Evolutionary conservation across 2,329 filamentous ascomycete genomes (phyloP).

Genomic region (Penicillium sp.): DNA sequence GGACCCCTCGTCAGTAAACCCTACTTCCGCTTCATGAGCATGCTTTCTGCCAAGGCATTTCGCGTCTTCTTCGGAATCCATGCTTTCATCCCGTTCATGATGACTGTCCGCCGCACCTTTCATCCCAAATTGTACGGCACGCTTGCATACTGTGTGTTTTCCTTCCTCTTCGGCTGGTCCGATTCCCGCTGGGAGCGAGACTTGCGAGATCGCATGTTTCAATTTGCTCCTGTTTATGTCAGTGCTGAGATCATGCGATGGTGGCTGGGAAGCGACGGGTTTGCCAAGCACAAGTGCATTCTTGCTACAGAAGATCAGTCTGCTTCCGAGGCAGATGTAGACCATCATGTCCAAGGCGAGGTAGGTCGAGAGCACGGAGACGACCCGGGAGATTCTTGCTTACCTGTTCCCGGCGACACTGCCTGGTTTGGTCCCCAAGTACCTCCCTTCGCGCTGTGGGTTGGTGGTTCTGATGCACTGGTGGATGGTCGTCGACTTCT

Average conservation of each 20-base stretch:
- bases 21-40: constrained; percentile 89
- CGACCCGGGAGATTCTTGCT: constrained; percentile 22
- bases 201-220: constrained; percentile 80
- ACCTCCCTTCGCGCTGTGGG: constrained; percentile 87
- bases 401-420: constrained; percentile 43
- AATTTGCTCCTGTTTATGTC: constrained; percentile 89
- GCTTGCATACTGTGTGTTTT: constrained; percentile 86
- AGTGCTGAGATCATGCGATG: constrained; percentile 89
- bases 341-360: constrained; percentile 27
- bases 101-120: constrained; percentile 73
- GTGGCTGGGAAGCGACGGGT: constrained; percentile 91
- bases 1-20: constrained; percentile 82
- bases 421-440: constrained; percentile 82
- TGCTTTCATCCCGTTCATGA: constrained; percentile 92
- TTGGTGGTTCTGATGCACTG: constrained; percentile 78
- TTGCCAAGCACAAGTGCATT: constrained; percentile 83
- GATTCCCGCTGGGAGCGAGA: constrained; percentile 83
- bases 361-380: constrained; percentile 20
- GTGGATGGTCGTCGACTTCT: constrained; percentile 80
- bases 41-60: constrained; percentile 76
- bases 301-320: constrained; percentile 76
- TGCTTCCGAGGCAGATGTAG: constrained; percentile 58
- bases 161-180: constrained; percentile 85
- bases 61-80: constrained; percentile 86
- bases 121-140: constrained; percentile 72